phyloP scores from a whole-genome alignment of 345 rosid genomes.

The Eucalyptus melliodora region DNA sequence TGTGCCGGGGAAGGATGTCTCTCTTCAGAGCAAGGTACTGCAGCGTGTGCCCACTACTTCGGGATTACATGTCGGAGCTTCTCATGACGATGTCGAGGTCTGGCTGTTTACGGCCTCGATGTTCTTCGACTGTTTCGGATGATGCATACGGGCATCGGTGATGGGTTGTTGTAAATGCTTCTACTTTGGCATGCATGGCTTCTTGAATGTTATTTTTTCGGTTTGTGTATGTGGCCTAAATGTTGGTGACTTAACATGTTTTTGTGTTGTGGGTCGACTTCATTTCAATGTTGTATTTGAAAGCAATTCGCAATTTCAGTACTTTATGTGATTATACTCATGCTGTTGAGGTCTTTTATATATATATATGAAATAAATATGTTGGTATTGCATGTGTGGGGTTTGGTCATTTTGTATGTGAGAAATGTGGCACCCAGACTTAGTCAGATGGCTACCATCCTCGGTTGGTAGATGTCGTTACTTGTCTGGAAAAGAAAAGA shows the following conservation, averaged over 20 bases:
- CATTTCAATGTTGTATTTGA: background rate
- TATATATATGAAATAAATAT: background rate
- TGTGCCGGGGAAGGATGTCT: background rate
- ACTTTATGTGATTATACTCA: background rate
- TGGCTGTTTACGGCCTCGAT: background rate
- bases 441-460: slow-evolving; percentile 21
- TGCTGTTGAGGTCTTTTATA: background rate
- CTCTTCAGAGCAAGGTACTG: background rate
- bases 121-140: background rate
- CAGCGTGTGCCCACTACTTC: background rate
- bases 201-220: background rate
- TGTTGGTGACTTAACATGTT: background rate
- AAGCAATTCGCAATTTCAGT: background rate
- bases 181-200: background rate
- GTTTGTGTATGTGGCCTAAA: background rate
- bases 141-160: background rate
- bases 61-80: background rate
- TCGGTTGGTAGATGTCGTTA: slow-evolving; percentile 19
- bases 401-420: background rate
- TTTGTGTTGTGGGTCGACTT: background rate
- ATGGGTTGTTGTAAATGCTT: background rate
- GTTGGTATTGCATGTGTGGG: background rate
- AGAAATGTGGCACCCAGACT: background rate
- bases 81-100: background rate
- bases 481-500: slow-evolving; percentile 33